Percentiles rank a stretch among this genome's conserved stretches.
phyloP scores from a whole-genome alignment of 2,329 filamentous ascomycete genomes.

The Cladorrhinum sp. region DNA sequence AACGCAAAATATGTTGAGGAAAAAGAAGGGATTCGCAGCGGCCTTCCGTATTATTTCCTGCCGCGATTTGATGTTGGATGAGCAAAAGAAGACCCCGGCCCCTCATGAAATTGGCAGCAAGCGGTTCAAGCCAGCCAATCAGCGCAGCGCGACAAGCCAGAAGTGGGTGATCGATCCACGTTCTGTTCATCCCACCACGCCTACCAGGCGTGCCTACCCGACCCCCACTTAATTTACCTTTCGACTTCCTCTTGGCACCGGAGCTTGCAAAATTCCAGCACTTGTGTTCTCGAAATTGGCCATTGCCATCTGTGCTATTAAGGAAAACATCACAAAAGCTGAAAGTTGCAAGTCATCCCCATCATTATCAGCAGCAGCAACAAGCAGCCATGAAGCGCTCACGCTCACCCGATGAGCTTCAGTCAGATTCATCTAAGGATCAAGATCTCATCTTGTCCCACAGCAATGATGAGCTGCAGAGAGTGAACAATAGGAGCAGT shows the following conservation, averaged over 20 bases:
- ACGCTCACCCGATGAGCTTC: slow-evolving; percentile 55
- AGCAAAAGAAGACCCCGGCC: slow-evolving; percentile 9
- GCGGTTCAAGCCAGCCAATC: slow-evolving; percentile 17
- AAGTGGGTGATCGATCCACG: neutral
- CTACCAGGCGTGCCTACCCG: neutral
- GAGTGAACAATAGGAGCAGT: slow-evolving; percentile 14
- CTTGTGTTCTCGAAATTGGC: neutral
- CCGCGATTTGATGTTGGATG: slow-evolving; percentile 18
- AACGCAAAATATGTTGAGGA: slow-evolving; percentile 16
- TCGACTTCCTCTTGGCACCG: neutral
- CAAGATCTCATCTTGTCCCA: neutral
- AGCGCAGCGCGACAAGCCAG: slow-evolving; percentile 9
- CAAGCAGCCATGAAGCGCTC: slow-evolving; percentile 60
- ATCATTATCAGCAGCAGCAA: slow-evolving; percentile 5
- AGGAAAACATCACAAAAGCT: neutral
- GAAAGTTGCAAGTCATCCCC: neutral
- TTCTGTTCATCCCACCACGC: neutral
- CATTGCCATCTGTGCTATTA: neutral
- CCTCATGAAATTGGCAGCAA: slow-evolving; percentile 11
- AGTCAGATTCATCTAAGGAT: slow-evolving; percentile 9
- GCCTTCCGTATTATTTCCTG: slow-evolving; percentile 3
- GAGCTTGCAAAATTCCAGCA: neutral
- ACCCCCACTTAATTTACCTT: neutral
- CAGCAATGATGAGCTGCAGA: neutral
- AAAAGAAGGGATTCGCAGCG: slow-evolving; percentile 21